Evolutionary conservation across 2,329 filamentous ascomycete species (phyloP).

Genomic region (Trichoderma harzianum): DNA sequence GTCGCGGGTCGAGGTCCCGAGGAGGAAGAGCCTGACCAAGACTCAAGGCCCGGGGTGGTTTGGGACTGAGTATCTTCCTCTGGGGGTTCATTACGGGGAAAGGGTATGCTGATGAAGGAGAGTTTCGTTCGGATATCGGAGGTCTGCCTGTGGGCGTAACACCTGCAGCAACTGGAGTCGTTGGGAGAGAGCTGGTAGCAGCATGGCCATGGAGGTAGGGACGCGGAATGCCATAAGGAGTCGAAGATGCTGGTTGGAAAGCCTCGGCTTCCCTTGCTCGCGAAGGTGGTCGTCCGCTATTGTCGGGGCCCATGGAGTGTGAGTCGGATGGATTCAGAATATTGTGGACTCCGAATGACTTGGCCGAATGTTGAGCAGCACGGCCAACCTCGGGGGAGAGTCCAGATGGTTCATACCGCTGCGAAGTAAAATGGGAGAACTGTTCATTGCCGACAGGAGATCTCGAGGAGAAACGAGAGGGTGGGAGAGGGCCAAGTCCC

Average conservation of each 20-base stretch:
- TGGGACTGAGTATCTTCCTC: constrained; percentile 34
- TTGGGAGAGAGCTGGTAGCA: constrained; percentile 33
- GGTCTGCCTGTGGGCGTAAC: constrained; percentile 28
- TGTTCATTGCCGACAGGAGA: constrained; percentile 40
- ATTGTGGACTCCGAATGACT: constrained; percentile 36
- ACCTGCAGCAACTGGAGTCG: constrained; percentile 30
- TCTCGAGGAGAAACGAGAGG: constrained; percentile 48
- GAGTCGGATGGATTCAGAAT: constrained; percentile 38
- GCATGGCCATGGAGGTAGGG: constrained; percentile 29
- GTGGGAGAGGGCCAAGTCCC: constrained; percentile 54
- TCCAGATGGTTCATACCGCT: constrained; percentile 24
- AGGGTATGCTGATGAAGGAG: constrained; percentile 31
- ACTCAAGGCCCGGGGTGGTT: constrained; percentile 29
- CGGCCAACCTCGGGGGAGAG: constrained; percentile 25
- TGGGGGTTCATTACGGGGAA: constrained; percentile 31
- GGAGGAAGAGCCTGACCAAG: constrained; percentile 26
- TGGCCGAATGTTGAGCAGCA: constrained; percentile 27
- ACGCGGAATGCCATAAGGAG: constrained; percentile 25
- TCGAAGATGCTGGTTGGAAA: constrained; percentile 22
- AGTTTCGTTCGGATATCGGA: constrained; percentile 32
- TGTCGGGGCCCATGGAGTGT: constrained; percentile 23
- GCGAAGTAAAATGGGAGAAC: constrained; percentile 23
- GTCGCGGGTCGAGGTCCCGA: constrained; percentile 27
- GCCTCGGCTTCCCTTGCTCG: constrained; percentile 24
- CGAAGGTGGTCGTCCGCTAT: constrained; percentile 17